Evolutionary conservation across 257 asterid species (phyloP).

Genomic region (Petrea volubilis): DNA sequence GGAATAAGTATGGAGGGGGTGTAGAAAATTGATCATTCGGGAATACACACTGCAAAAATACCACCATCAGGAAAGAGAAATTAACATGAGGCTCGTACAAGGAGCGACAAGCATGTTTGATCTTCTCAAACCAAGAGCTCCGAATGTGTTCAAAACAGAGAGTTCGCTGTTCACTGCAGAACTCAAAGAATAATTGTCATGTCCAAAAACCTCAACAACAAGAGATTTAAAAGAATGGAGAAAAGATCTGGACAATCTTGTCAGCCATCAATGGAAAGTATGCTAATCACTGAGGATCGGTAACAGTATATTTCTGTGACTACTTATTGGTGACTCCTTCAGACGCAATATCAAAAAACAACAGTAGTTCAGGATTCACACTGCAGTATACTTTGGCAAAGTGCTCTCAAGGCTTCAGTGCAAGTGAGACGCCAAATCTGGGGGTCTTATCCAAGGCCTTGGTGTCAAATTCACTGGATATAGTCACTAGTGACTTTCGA

Average conservation of each 20-base stretch:
- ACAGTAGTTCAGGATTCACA: slow-evolving; percentile 17
- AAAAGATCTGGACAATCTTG: slow-evolving; percentile 8
- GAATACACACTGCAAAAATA: background rate
- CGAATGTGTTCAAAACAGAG: slow-evolving; percentile 2
- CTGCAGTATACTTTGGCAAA: slow-evolving; percentile 1
- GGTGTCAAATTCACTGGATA: slow-evolving; percentile 77
- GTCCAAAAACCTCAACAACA: slow-evolving; percentile 30
- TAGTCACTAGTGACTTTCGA: slow-evolving; percentile 62
- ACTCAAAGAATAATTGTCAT: slow-evolving; percentile 30
- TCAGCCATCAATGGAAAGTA: slow-evolving; percentile 22
- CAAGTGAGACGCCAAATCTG: slow-evolving; percentile 64
- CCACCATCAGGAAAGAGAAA: background rate
- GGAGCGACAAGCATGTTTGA: background rate
- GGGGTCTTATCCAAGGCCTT: slow-evolving; percentile 84
- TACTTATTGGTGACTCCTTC: slow-evolving; percentile 39
- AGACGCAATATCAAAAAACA: slow-evolving; percentile 27
- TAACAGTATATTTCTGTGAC: slow-evolving; percentile 29
- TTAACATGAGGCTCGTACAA: background rate
- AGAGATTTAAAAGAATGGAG: background rate
- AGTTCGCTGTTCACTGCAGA: slow-evolving; percentile 18
- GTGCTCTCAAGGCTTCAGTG: slow-evolving; percentile 55
- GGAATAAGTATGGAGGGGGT: no score
- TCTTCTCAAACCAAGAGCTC: background rate
- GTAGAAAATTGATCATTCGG: background rate
- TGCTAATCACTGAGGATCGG: slow-evolving; percentile 22